Conservation (phyloP, 345 rosid genomes). For the Lumnitzera racemosa region DNA sequence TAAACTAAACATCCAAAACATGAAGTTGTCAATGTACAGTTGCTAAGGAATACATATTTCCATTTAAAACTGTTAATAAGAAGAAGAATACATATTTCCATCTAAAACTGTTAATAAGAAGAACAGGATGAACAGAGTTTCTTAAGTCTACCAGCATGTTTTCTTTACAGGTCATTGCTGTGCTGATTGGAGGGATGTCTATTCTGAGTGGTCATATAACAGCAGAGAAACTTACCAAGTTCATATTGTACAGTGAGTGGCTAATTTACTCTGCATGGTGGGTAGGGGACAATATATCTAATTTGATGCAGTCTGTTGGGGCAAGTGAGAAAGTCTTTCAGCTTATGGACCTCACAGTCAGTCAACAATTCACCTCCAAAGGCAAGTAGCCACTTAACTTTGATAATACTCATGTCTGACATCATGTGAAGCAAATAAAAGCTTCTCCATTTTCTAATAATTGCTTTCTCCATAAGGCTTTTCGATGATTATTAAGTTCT, state of each 20-base stretch:
- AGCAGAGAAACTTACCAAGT: slow-evolving; percentile 91
- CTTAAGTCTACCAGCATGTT: no score
- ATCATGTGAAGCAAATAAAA: no score
- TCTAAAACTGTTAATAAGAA: no score
- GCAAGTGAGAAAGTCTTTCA: slow-evolving; percentile 99
- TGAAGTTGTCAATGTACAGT: no score
- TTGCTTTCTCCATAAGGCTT: no score
- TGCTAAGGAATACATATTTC: no score
- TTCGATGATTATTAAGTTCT: not conserved
- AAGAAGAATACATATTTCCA: no score
- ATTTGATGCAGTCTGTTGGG: slow-evolving; percentile 94
- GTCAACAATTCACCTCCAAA: slow-evolving; percentile 68
- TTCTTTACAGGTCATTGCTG: slow-evolving; percentile 65
- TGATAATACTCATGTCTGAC: no score
- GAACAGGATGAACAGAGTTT: no score
- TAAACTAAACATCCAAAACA: no score
- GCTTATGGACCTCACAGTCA: slow-evolving; percentile 86
- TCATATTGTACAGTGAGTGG: slow-evolving; percentile 93
- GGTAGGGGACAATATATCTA: slow-evolving; percentile 89
- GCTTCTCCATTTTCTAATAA: no score
- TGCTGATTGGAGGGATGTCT: slow-evolving; percentile 81
- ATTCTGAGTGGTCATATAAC: slow-evolving; percentile 82
- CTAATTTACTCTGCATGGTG: slow-evolving; percentile 95
- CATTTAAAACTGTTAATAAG: no score
- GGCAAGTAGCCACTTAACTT: slow-evolving; percentile 36